Evolutionary conservation across 441 rosid species (phyloP).

Genomic region (Croton laevigatus): DNA sequence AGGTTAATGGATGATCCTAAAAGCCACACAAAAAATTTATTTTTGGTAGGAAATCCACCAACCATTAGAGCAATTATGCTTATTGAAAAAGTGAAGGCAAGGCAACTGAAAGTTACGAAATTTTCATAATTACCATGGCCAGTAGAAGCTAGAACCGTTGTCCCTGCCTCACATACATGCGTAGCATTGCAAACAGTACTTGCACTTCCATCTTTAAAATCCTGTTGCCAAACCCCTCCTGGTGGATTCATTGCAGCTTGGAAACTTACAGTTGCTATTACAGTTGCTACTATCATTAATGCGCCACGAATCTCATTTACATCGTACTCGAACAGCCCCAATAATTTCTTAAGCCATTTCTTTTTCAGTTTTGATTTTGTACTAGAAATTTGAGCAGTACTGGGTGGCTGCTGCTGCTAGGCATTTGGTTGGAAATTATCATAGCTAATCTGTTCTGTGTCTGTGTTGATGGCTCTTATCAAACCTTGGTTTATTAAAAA

Average conservation of each 20-base stretch:
- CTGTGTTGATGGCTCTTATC: background rate
- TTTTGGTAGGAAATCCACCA: constrained; percentile 10
- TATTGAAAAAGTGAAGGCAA: background rate
- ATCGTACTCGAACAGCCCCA: background rate
- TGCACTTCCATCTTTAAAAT: background rate
- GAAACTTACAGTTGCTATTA: background rate
- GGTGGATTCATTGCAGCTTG: constrained; percentile 11
- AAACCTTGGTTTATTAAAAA: background rate
- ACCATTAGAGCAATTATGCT: background rate
- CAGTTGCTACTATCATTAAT: constrained; percentile 1
- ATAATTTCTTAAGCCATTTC: background rate
- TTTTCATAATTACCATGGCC: no score
- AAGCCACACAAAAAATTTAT: background rate
- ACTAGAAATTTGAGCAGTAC: no score
- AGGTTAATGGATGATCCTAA: background rate
- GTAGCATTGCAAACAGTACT: background rate
- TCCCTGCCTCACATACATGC: constrained; percentile 34
- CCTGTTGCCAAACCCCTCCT: background rate
- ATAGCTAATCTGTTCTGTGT: no score
- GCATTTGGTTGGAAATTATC: background rate
- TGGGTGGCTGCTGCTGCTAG: constrained; percentile 12
- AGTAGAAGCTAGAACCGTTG: constrained; percentile 23
- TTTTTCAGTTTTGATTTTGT: background rate
- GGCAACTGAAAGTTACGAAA: no score
- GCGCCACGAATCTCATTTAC: background rate